Base-by-base conservation (phyloP, 371 early-diverging fungal species). In the Lichtheimia ornata region DNA sequence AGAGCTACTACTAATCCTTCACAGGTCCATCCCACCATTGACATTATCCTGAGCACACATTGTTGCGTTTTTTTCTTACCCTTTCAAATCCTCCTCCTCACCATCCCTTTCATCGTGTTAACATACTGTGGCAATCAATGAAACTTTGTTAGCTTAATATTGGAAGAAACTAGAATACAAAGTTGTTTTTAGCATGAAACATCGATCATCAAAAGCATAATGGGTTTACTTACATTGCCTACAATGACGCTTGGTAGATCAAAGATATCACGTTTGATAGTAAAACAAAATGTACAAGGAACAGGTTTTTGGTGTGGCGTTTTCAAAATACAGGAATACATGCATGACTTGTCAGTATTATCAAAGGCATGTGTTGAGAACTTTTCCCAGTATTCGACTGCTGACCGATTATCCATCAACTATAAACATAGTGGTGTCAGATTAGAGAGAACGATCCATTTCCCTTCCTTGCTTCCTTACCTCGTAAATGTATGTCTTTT, bases 371-470 rank as follows among this genome's bases (percentile, higher is more conserved):
- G 92, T 9, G 82, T 84, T 17, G 92, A 87, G 67, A 94, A 97
- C 66, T 88, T 86, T 72, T 95, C 95, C 95, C 95, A 96, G 68
- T 97, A 97, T 58, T 91, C 90, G 11, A 95, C 96, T 3, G 93
- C 94, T 9, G 93, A 92, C 49, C 87, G 80, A 62, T 87, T 88
- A 65, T 94, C 94, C 96, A 97, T 94, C 63, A 97, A 81, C 91
- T 91, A 35, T 9, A 68, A 28, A 18, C 17, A 24, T 17, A 44
- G 28, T 2, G 15, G 41, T 52, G n/a, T 43, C 44, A 28, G 30
- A n/a, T n/a, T n/a, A n/a, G n/a, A n/a, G n/a, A n/a, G n/a, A n/a
- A 24, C 20, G 24, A 51, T 27, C 40, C 4, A 9, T 15, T 7
- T 57, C 24, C 43, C 43, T 50, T 47, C 17, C 55, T 4, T 42